These are phyloP conservation scores for Amanita muscaria DNA, from an alignment of 768 basidiomycete species.

Conservation along the genomic window DNA sequence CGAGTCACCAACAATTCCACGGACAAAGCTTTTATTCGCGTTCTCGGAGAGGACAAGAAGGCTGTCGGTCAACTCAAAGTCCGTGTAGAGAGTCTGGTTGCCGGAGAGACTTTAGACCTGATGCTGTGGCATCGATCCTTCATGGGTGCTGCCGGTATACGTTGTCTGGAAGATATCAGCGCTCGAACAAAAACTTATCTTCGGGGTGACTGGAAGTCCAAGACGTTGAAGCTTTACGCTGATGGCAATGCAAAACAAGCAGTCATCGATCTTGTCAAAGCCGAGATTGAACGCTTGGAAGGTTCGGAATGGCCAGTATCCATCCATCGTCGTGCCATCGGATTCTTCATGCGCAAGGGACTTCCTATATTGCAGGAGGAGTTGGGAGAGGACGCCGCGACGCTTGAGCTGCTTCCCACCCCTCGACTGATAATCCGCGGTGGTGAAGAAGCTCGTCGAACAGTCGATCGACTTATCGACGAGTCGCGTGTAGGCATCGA, in stretches of 20 bases:
- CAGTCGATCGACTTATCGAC: background rate
- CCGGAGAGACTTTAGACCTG: conserved; percentile 38
- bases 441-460: conserved; percentile 37
- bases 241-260: conserved; percentile 26
- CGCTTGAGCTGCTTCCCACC: conserved; percentile 29
- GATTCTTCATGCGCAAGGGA: conserved; percentile 45
- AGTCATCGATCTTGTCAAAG: conserved; percentile 36
- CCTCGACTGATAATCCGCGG: conserved; percentile 42
- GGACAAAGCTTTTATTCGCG: conserved; percentile 28
- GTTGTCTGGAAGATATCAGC: conserved; percentile 28
- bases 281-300: conserved; percentile 39
- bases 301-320: conserved; percentile 32
- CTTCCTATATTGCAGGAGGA: conserved; percentile 41
- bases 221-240: conserved; percentile 40
- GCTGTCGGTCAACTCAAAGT: conserved; percentile 52
- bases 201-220: conserved; percentile 37
- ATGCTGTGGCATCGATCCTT: conserved; percentile 45
- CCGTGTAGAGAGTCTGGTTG: conserved; percentile 44
- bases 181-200: conserved; percentile 32
- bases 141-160: conserved; percentile 16
- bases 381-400: conserved; percentile 46
- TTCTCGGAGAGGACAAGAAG: conserved; percentile 46
- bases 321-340: conserved; percentile 31
- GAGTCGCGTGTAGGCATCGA: conserved; percentile 1
- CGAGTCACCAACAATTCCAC: conserved; percentile 16